A percentile compares a stretch with the other conserved stretches of the same genome.
phyloP scores from a whole-genome alignment of 1,284 basidiomycete genomes.

The Pholiota adiposa region DNA sequence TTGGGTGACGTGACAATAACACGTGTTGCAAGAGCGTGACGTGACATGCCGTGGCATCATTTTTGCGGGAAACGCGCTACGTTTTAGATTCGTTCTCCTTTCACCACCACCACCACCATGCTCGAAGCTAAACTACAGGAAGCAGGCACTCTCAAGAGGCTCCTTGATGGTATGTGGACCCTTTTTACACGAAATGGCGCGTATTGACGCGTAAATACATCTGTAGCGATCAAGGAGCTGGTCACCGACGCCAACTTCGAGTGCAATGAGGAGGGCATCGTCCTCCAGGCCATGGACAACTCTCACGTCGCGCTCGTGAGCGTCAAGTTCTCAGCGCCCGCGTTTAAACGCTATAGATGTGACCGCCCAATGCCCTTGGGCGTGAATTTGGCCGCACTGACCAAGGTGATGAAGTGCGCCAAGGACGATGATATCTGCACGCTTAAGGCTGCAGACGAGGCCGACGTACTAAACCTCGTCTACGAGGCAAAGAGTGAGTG shows the following conservation, averaged over 20 bases:
- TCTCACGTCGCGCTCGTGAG: slow-evolving; percentile 97
- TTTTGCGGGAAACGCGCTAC: slow-evolving; percentile 12
- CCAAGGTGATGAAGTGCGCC: slow-evolving; percentile 97
- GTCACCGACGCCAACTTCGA: slow-evolving; percentile 99
- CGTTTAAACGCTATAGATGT: slow-evolving; percentile 92
- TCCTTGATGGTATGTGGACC: slow-evolving; percentile 76
- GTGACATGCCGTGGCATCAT: slow-evolving; percentile 21
- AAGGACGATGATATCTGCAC: slow-evolving; percentile 96
- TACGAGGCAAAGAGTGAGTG: slow-evolving; percentile 90
- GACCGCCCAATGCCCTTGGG: slow-evolving; percentile 96
- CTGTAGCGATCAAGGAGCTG: slow-evolving; percentile 92
- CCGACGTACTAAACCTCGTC: slow-evolving; percentile 86
- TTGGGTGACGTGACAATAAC: no score
- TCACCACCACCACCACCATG: slow-evolving; percentile 52
- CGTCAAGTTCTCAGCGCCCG: slow-evolving; percentile 75
- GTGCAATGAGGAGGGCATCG: slow-evolving; percentile 95
- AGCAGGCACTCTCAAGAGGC: slow-evolving; percentile 84
- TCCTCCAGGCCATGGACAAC: slow-evolving; percentile 99
- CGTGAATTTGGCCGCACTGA: slow-evolving; percentile 88
- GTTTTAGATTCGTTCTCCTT: slow-evolving; percentile 7
- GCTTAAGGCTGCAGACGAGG: slow-evolving; percentile 91
- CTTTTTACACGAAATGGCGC: neutral
- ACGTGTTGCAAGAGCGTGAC: slow-evolving; percentile 8
- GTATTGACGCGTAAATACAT: neutral
- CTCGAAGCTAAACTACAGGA: slow-evolving; percentile 89